Base-by-base conservation (phyloP, 2,329 filamentous ascomycete genomes). In the Canariomyces notabilis region DNA sequence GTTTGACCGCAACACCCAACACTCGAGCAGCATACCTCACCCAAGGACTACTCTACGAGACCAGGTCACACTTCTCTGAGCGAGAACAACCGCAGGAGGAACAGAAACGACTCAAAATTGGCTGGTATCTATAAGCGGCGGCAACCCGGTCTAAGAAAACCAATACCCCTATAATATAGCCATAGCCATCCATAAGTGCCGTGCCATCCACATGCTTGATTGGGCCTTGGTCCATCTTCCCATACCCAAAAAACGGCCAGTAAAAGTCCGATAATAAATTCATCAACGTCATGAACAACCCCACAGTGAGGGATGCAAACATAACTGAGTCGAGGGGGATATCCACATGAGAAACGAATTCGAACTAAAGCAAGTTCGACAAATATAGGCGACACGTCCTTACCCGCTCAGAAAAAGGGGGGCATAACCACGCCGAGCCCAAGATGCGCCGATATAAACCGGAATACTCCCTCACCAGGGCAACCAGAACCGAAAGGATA, bases 61-160 rank as follows among this genome's bases (percentile, higher is more conserved):
- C 9, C 9, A 29, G 26, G 7, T 29, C 26, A 29, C 26, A 3
- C 14, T 29, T 12, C 26, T 29, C 26, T 29, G 9, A n/a, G n/a
- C n/a, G n/a, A n/a, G n/a, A n/a, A n/a, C 14, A 29, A 29, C 4
- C 7, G 8, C 26, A n/a, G 34, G 3, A 20, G 33, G 37, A 26
- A 31, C 21, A 19, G n/a, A 44, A 18, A 37, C n/a, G 29, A 23
- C 33, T 36, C 32, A 37, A 26, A 20, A 8, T 44, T 31, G 37
- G 35, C 42, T 42, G 47, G 42, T 48, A 48, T 52, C 45, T 54
- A 50, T 52, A 52, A 50, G 46, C 34, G 16, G 14, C 39, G 14
- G 26, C 42, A 23, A 42, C 31, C 44, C 38, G 33, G 45, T 53
- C 46, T 52, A 52, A 37, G 32, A 37, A 45, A 48, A 22, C 15